Percentiles rank a stretch among this genome's conserved stretches.
These are phyloP conservation scores for Herpetomonas tarakana DNA, from an alignment of 208 protist genomes.

Conservation along the genomic window DNA sequence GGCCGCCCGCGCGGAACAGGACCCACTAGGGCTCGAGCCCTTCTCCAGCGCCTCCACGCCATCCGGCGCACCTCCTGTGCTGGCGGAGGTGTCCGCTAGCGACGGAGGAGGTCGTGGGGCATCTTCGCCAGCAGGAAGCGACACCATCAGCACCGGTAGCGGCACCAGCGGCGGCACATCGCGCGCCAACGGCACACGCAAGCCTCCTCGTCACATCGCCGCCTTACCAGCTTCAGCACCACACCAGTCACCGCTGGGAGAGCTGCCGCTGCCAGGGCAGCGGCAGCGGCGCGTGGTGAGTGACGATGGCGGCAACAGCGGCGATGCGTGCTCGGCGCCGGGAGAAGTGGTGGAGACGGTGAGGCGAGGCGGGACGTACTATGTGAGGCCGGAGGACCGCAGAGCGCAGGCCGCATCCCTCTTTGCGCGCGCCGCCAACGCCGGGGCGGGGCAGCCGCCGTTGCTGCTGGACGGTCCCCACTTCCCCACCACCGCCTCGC, in stretches of 20 bases:
- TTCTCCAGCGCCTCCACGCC: background rate
- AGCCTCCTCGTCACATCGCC: too few species aligned
- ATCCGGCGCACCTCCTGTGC: background rate
- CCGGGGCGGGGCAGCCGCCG: too few species aligned
- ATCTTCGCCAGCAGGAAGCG: slow-evolving; percentile 1
- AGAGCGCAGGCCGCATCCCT: slow-evolving; percentile 4
- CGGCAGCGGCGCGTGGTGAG: background rate
- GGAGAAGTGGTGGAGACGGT: background rate
- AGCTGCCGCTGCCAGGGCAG: too few species aligned
- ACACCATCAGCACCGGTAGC: too few species aligned
- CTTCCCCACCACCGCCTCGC: background rate
- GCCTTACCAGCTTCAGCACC: slow-evolving; percentile 5
- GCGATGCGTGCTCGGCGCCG: background rate
- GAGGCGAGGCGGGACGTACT: background rate
- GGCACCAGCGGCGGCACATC: too few species aligned
- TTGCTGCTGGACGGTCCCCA: too few species aligned
- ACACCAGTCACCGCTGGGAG: too few species aligned
- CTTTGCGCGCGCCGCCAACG: background rate
- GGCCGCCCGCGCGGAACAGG: background rate
- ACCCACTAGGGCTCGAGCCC: background rate
- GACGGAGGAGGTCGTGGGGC: slow-evolving; percentile 10
- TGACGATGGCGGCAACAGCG: background rate
- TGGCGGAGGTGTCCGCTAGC: slow-evolving; percentile 2
- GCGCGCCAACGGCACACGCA: too few species aligned
- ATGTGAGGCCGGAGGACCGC: slow-evolving; percentile 2